phyloP scores from a whole-genome alignment of 169 alveolate species.

The Plasmodium knowlesi region DNA sequence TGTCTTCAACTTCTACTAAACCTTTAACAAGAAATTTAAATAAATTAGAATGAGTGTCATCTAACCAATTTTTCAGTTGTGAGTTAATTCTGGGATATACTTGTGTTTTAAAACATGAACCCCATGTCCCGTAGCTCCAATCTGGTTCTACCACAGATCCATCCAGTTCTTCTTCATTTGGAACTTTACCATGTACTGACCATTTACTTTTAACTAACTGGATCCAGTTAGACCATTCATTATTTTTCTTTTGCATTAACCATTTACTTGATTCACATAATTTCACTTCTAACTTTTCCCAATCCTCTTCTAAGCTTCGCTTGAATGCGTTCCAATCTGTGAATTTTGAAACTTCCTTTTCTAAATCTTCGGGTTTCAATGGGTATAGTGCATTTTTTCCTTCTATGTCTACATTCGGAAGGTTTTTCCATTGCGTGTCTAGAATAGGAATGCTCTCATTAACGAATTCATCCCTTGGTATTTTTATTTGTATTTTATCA shows the following conservation, averaged over 20 bases:
- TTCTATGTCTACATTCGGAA: background rate
- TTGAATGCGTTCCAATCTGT: background rate
- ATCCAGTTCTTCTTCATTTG: background rate
- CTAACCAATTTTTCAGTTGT: background rate
- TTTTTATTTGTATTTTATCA: background rate
- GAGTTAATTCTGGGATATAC: background rate
- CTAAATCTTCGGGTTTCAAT: background rate
- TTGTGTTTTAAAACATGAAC: background rate
- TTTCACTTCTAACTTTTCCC: background rate
- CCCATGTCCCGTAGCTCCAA: background rate
- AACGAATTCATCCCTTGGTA: background rate
- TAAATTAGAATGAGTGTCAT: no score
- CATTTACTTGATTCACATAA: background rate
- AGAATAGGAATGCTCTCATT: background rate
- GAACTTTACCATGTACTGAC: background rate
- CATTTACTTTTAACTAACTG: background rate
- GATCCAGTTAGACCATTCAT: background rate
- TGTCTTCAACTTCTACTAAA: no score
- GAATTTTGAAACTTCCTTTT: background rate
- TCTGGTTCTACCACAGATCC: background rate
- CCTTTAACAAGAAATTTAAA: no score
- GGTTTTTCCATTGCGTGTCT: background rate
- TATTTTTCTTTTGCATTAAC: background rate
- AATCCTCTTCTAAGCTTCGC: background rate
- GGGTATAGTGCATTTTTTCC: background rate